Evolutionary conservation across 805 yeast genomes (phyloP), one percentile per base, ranked within the genome.

Genomic region (Jamesozyma rosinii): DNA sequence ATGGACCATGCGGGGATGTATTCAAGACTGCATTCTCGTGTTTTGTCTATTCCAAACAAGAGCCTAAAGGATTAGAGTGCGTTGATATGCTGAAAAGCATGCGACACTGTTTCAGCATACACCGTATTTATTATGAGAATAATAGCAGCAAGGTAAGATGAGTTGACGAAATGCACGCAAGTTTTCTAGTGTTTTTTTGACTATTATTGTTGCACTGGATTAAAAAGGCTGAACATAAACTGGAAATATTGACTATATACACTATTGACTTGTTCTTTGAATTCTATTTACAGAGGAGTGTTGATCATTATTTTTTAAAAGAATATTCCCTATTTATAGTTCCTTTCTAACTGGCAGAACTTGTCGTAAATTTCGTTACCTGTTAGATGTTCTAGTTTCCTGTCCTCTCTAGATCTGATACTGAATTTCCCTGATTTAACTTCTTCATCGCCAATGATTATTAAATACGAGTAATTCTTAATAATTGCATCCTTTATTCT

Each of bases 1-100:
- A 89, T 51, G 98, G 98, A 0, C 97, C 98, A 44, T 92, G 98
- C 69, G 98, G 98, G 45, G 89, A 81, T 55, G 95, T 88, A 67
- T 87, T 87, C 72, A 87, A 85, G 68, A 87, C 77, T 42, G 97
- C 98, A 0, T 92, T 92, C 64, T 74, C 95, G 9, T 92, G 98
- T 64, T 92, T 92, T 59, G 90, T 92, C 35, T 88, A 83, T 70
- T 88, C 97, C 5, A 86, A 82, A 57, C 81, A 82, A 45, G 97
- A 90, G 62, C 97, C 97, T 61, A 90, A 90, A 71, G 98, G 98
- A 39, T 77, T 84, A 48, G 97, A 92, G 64, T 92, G 98, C 68
- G 77, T 90, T 53, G 86, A 83, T 55, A 83, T 84, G 69, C 92
- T 90, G 69, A 79, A 81, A 63, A 76, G 70, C 57, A 92, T 90